Evolutionary conservation across 2,329 filamentous ascomycete species (phyloP).

Genomic region (Ophiostoma ulmi): DNA sequence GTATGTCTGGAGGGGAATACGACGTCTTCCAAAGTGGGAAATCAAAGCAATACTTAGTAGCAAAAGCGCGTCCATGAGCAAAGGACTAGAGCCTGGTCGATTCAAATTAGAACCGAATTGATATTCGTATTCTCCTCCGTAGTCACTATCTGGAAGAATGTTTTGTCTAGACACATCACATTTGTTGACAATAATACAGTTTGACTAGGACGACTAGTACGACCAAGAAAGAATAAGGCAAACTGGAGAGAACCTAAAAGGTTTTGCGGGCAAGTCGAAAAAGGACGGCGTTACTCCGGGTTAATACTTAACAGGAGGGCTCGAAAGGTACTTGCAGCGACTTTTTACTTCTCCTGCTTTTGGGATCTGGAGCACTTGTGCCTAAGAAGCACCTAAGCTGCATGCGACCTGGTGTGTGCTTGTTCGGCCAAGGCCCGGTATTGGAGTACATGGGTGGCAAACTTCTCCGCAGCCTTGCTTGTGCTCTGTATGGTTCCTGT

Average conservation of each 20-base stretch:
- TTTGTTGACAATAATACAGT: background rate
- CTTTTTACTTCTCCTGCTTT: background rate
- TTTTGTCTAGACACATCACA: background rate
- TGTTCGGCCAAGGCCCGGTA: constrained; percentile 3
- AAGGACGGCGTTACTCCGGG: constrained; percentile 12
- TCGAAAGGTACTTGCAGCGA: background rate
- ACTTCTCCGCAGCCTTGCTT: constrained; percentile 10
- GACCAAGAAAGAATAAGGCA: background rate
- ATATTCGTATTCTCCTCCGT: background rate
- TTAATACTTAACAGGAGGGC: background rate
- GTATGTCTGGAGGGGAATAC: background rate
- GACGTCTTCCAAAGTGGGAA: background rate
- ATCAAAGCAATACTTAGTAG: background rate
- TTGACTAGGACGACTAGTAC: background rate
- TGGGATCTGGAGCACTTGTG: background rate
- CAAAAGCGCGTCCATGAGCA: background rate
- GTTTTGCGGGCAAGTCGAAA: constrained; percentile 1
- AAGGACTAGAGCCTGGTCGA: background rate
- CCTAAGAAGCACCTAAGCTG: background rate
- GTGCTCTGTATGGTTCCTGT: background rate
- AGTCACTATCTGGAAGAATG: background rate
- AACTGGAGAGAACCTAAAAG: background rate
- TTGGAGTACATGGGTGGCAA: constrained; percentile 3
- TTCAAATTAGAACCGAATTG: background rate
- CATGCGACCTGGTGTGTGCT: background rate